Evolutionary conservation across 371 early-diverging fungal species (phyloP), one percentile per base, ranked within the genome.

Genomic region (Rhizopus arrhizus): DNA sequence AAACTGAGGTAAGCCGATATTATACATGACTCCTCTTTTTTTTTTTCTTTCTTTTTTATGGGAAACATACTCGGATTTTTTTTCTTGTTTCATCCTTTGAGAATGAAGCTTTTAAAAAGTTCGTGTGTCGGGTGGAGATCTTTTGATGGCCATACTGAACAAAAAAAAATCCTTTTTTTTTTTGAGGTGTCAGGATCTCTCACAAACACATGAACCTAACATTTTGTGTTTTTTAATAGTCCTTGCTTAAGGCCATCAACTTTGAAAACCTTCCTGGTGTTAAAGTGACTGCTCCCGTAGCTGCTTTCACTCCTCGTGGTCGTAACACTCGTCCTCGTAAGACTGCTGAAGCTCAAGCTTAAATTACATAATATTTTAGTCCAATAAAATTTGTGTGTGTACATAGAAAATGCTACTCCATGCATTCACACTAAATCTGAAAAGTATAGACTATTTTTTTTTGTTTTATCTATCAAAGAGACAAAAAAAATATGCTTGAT

Each of bases 231-330:
- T 47, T 51, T 58, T 38, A 41, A 61, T 78, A 94, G 94, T 93
- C 90, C 59, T 89, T 98, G 76, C 91, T 98, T 80, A 95, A 96
- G 90, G 85, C 94, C 59, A 84, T 96, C 74, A 93, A 93, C 94
- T 89, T 95, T 75, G 97, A 95, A 68, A 86, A 86, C 73, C 82
- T 92, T 60, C 69, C 85, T 46, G 87, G 89, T 68, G 85, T 91
- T 64, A 80, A 82, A 66, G 89, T 88, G 68, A 72, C 81, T 59
- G 70, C 62, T 38, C 80, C 80, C 45, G 71, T 80, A 66, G 73
- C 74, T 58, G 68, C 72, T 56, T 53, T 59, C 41, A 50, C 56
- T 68, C 72, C 58, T 58, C 75, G 75, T 52, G 60, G 55, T 55
- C 56, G 56, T 48, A 62, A 58, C 66, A 64, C 67, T 58, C 67